Base-by-base conservation (phyloP, 176 grass and related monocot species). In the Cymbopogon citratus region DNA sequence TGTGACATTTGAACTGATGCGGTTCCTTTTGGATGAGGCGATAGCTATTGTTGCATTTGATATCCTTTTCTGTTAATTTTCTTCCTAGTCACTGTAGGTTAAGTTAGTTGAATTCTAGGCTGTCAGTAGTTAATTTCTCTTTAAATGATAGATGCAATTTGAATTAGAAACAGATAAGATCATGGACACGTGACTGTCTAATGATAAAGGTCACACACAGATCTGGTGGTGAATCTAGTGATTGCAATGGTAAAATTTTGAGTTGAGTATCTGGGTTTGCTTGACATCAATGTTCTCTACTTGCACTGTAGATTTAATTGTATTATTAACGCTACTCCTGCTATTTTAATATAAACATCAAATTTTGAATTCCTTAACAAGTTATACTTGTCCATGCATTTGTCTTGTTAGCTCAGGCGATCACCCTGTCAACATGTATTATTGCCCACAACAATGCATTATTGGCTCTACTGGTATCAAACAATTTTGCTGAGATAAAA, bases 381-480 rank as follows among this genome's bases (percentile, higher is more conserved):
- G 35, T 74, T 39, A 76, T 78, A 98, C 95, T 95, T 91, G 90
- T 98, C n/a, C 95, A 98, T 89, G 92, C 95, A 62, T 98, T 98
- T 84, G 88, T 98, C 72, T 80, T 98, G 66, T 93, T 98, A 88
- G 95, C 89, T 84, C 95, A 98, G 89, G 92, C 92, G 74, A 95
- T 98, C 86, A 95, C 95, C 41, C 83, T 98, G 79, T 93, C 92
- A 66, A 83, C 95, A 82, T 98, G 95, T 79, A 98, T 95, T 90
- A 95, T 98, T 75, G 95, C 92, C 33, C 92, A 95, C 81, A 95
- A 98, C 48, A 98, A 98, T 93, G 92, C 95, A 81, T 79, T 98
- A 28, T 77, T 98, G 39, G 95, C 95, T 66, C 88, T 98, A 74
- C 84, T 98, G 76, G 95, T 98, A 69, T 98, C 95, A 46, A 98